phyloP scores from a whole-genome alignment of 106 monocot genomes.

The Allium sativum region DNA sequence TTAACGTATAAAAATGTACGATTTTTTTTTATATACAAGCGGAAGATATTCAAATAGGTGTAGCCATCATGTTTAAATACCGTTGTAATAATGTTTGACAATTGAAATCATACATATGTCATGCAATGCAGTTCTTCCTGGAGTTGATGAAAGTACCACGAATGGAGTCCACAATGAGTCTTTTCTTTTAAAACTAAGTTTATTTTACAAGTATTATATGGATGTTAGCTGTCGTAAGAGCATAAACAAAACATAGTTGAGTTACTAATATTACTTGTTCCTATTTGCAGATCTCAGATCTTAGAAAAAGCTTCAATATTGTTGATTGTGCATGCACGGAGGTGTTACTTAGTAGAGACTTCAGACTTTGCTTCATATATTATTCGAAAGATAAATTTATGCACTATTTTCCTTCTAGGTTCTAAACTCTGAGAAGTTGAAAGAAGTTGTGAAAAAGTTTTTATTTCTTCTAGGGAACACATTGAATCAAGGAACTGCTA shows the following conservation, averaged over 20 bases:
- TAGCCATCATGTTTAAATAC: no score
- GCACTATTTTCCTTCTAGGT: constrained; percentile 37
- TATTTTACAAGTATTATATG: neutral
- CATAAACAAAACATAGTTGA: no score
- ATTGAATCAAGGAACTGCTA: constrained; percentile 78
- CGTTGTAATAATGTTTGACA: no score
- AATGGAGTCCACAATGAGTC: constrained; percentile 6
- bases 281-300: constrained; percentile 50
- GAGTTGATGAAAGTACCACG: constrained; percentile 11
- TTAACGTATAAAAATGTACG: no score
- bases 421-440: constrained; percentile 49
- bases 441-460: constrained; percentile 77
- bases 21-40: no score
- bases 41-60: no score
- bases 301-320: constrained; percentile 46
- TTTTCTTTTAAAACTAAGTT: constrained; percentile 9
- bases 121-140: constrained; percentile 21
- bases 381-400: no score
- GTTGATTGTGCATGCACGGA: constrained; percentile 40
- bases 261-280: no score
- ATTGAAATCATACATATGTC: no score
- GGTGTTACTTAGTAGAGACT: no score
- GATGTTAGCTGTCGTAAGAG: no score
- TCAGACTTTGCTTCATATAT: no score
- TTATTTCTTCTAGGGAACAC: constrained; percentile 61